A percentile compares a stretch with the other conserved stretches of the same genome.
Conservation (phyloP, 345 rosid genomes). For the Triadica sebifera region DNA sequence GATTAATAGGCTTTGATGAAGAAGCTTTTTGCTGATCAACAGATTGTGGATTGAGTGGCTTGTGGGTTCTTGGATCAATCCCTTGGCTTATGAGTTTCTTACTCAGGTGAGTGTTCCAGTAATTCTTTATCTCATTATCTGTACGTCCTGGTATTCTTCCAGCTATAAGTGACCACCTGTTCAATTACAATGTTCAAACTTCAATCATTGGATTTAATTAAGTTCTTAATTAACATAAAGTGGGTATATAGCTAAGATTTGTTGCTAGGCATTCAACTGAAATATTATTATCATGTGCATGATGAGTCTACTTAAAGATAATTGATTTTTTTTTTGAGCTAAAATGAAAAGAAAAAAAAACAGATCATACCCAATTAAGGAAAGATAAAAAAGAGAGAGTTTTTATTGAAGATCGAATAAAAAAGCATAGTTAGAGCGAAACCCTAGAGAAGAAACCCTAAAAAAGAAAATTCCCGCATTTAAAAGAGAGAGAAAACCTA, state of each 20-base stretch:
- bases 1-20: constrained; percentile 13
- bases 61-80: constrained; percentile 79
- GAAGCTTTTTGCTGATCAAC: constrained; percentile 19
- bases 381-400: not conserved
- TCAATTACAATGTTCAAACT: not conserved
- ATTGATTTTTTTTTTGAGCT: too few relatives aligned
- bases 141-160: constrained; percentile 92
- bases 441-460: too few relatives aligned
- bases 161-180: constrained; percentile 81
- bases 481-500: not conserved
- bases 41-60: constrained; percentile 44
- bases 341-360: too few relatives aligned
- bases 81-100: constrained; percentile 80
- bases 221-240: not conserved
- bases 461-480: not conserved
- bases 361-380: not conserved
- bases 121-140: constrained; percentile 88
- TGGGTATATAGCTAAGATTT: not conserved
- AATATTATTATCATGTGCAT: too few relatives aligned
- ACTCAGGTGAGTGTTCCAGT: constrained; percentile 83
- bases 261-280: not conserved
- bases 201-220: too few relatives aligned
- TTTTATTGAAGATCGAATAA: not conserved
- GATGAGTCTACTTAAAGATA: not conserved
- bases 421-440: too few relatives aligned